phyloP scores from a whole-genome alignment of 2,329 filamentous ascomycete genomes.

The Didymella keratinophila region DNA sequence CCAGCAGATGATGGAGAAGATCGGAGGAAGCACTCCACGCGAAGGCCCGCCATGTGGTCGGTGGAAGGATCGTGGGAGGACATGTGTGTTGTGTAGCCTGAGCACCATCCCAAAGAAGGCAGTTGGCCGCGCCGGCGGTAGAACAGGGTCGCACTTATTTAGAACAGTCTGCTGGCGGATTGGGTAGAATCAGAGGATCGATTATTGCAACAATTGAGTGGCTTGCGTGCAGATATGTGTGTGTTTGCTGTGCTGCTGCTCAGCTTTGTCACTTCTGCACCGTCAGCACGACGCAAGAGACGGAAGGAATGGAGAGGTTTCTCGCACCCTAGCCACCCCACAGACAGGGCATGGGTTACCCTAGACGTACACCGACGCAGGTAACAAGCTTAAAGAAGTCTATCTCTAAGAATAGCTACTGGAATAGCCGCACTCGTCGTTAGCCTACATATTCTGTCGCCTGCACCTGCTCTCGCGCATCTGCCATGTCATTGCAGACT shows the following conservation, averaged over 20 bases:
- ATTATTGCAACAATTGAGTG: slow-evolving; percentile 8
- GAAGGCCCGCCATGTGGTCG: slow-evolving; percentile 25
- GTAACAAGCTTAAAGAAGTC: slow-evolving; percentile 40
- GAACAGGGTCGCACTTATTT: slow-evolving; percentile 34
- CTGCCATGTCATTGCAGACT: slow-evolving; percentile 30
- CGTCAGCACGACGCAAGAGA: slow-evolving; percentile 11
- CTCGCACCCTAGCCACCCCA: slow-evolving; percentile 30
- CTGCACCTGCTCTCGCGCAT: slow-evolving; percentile 38
- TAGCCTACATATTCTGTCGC: slow-evolving; percentile 36
- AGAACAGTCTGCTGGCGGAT: slow-evolving; percentile 29
- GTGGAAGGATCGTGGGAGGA: slow-evolving; percentile 23
- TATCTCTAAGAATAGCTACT: slow-evolving; percentile 46
- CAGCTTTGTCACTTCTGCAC: slow-evolving; percentile 2
- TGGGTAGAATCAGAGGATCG: slow-evolving; percentile 11
- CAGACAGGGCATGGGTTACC: slow-evolving; percentile 27
- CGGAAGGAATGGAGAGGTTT: slow-evolving; percentile 25
- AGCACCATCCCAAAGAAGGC: slow-evolving; percentile 20
- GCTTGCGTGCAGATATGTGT: slow-evolving; percentile 16
- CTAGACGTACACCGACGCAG: slow-evolving; percentile 15
- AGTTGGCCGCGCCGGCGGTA: slow-evolving; percentile 27
- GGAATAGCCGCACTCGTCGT: slow-evolving; percentile 14
- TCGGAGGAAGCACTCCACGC: slow-evolving; percentile 1
- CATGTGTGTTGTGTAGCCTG: slow-evolving; percentile 37
- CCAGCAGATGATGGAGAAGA: slow-evolving; percentile 6
- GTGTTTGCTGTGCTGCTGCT: slow-evolving; percentile 5